Base-by-base conservation (phyloP, 139 green algal genomes). In the Monoraphidium neglectum region DNA sequence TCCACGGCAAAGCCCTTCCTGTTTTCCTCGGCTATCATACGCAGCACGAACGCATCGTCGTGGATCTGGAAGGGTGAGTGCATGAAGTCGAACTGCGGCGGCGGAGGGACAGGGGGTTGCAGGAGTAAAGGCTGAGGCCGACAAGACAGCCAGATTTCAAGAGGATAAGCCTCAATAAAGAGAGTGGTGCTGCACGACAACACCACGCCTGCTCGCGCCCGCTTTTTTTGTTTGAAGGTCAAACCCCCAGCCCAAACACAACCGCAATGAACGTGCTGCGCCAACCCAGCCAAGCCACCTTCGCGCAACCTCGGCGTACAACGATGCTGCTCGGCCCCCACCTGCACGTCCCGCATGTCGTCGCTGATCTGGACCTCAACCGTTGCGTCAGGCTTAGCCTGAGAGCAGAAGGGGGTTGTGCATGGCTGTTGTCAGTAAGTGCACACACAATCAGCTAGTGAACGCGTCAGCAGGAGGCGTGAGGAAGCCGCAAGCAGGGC, bases 351-450 rank as follows among this genome's bases (percentile, higher is more conserved):
- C 28, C 86, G 82, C 77, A 89, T 88, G 84, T 97, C 87, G 38
- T 95, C 84, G 1, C 85, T 92, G 36, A 98, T 95, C 66, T 94
- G 81, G 2, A 98, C 86, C 49, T 98, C 93, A 47, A 98, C 88
- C 28, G 84, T 90, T 4, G 94, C 94, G 13, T 95, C 83, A 0
- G 81, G 85, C 53, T 88, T 85, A 26, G 90, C 93, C 86, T n/a
- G n/a, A n/a, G n/a, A n/a, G n/a, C n/a, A n/a, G n/a, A n/a, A n/a
- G n/a, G n/a, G n/a, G n/a, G n/a, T n/a, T n/a, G n/a, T n/a, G n/a
- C n/a, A n/a, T n/a, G n/a, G n/a, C n/a, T n/a, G n/a, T n/a, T n/a
- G n/a, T n/a, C n/a, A n/a, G n/a, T n/a, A n/a, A n/a, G n/a, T n/a
- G n/a, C n/a, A n/a, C n/a, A n/a, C n/a, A n/a, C n/a, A n/a, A n/a